phyloP scores from a whole-genome alignment of 352 stramenopile species.

The Globisporangium camurandrum region DNA sequence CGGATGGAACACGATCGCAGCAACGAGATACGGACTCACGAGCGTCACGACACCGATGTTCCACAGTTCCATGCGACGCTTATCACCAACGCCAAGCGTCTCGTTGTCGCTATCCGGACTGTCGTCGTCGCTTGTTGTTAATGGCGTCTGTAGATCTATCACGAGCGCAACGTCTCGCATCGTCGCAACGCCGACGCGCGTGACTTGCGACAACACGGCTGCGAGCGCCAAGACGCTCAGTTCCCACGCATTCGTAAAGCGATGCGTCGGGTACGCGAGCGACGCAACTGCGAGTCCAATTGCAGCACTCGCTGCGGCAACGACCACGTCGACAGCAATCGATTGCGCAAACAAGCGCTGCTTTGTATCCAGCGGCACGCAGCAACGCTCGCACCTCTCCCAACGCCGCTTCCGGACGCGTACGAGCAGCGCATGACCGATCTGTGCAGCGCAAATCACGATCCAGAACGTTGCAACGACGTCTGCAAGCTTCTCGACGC shows the following conservation, averaged over 20 bases:
- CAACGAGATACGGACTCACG: constrained; percentile 49
- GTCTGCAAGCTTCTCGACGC: constrained; percentile 20
- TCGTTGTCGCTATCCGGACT: constrained; percentile 7
- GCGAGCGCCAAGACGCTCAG: constrained; percentile 24
- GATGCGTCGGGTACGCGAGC: constrained; percentile 10
- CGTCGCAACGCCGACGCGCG: constrained; percentile 26
- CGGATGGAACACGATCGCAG: constrained; percentile 52
- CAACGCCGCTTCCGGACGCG: constrained; percentile 18
- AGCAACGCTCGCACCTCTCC: too few relatives aligned
- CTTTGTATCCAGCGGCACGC: too few relatives aligned
- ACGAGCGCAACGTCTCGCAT: constrained; percentile 32
- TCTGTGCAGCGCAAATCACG: constrained; percentile 24
- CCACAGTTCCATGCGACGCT: constrained; percentile 13
- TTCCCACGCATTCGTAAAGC: constrained; percentile 23
- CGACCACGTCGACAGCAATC: too few relatives aligned
- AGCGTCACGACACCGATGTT: constrained; percentile 48
- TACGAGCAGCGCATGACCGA: too few relatives aligned
- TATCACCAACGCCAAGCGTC: constrained; percentile 3
- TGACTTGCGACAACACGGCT: constrained; percentile 26
- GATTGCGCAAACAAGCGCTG: too few relatives aligned
- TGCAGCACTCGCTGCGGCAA: constrained; percentile 15
- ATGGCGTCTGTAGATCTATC: too few relatives aligned
- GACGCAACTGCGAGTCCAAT: constrained; percentile 18
- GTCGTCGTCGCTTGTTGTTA: too few relatives aligned
- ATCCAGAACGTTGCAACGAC: constrained; percentile 47